Conservation (phyloP, 768 basidiomycete genomes). For the Mycena galericulata region DNA sequence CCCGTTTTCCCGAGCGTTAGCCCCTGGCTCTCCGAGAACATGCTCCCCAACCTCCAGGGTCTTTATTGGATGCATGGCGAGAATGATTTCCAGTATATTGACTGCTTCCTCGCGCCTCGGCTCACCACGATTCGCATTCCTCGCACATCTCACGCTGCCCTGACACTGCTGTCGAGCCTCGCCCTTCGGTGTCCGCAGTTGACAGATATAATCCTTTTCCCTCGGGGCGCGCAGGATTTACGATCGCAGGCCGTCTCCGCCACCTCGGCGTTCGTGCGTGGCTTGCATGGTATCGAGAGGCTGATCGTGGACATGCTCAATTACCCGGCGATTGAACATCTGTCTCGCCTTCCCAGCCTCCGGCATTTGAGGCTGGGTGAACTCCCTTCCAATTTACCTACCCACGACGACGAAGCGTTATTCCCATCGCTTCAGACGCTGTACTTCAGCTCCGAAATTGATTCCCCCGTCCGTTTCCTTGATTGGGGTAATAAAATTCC, state of each 20-base stretch:
- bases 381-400: not conserved
- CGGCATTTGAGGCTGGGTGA: not conserved
- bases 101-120: not conserved
- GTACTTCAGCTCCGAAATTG: not conserved
- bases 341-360: slow-evolving; percentile 1
- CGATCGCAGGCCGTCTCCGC: too few relatives aligned
- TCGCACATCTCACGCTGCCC: not conserved
- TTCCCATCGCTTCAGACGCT: slow-evolving; percentile 8
- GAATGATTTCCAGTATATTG: slow-evolving; percentile 5
- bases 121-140: slow-evolving; percentile 2
- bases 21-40: not conserved
- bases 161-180: not conserved
- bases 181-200: not conserved
- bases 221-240: too few relatives aligned
- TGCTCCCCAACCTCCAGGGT: slow-evolving; percentile 1
- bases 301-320: not conserved
- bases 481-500: not conserved
- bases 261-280: not conserved
- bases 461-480: not conserved
- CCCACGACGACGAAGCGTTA: not conserved
- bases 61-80: not conserved
- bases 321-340: slow-evolving; percentile 2
- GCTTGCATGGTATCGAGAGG: not conserved
- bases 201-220: too few relatives aligned
- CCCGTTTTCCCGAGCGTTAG: not conserved